A percentile compares a stretch with the other conserved stretches of the same genome.
phyloP scores from a whole-genome alignment of 345 rosid species.

The Barbarea vulgaris region DNA sequence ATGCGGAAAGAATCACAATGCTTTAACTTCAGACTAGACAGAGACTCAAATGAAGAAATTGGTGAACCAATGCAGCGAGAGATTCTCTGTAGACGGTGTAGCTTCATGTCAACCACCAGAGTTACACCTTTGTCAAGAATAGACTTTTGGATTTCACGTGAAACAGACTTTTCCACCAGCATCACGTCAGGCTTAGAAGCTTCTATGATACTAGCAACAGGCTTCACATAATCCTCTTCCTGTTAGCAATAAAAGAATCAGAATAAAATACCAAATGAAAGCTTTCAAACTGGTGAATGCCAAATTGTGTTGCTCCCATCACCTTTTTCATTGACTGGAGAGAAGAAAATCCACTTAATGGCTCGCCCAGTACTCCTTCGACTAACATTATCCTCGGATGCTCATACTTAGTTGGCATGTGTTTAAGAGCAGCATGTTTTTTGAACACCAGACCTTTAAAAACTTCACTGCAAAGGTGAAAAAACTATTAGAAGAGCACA shows the following conservation, averaged over 20 bases:
- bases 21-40: constrained; percentile 63
- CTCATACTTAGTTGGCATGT: constrained; percentile 80
- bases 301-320: constrained; percentile 6
- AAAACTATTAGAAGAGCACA: constrained; percentile 6
- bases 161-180: constrained; percentile 87
- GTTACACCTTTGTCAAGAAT: constrained; percentile 75
- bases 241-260: constrained; percentile 38
- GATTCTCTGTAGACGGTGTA: constrained; percentile 81
- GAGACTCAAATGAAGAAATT: constrained; percentile 57
- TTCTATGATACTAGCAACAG: constrained; percentile 66
- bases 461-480: constrained; percentile 73
- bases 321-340: constrained; percentile 75
- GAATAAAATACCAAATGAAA: constrained; percentile 13
- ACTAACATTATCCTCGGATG: constrained; percentile 78
- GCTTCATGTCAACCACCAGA: constrained; percentile 86
- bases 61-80: constrained; percentile 83
- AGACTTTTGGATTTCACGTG: constrained; percentile 80
- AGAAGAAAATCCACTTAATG: constrained; percentile 76
- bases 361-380: constrained; percentile 71
- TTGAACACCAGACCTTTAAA: constrained; percentile 89
- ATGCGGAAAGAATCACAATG: constrained; percentile 81
- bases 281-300: constrained; percentile 2
- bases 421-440: constrained; percentile 96
- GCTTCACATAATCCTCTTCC: constrained; percentile 63
- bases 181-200: constrained; percentile 70